Base-by-base conservation (phyloP, 1,284 basidiomycete species). In the Ceraceosorus bombacis region DNA sequence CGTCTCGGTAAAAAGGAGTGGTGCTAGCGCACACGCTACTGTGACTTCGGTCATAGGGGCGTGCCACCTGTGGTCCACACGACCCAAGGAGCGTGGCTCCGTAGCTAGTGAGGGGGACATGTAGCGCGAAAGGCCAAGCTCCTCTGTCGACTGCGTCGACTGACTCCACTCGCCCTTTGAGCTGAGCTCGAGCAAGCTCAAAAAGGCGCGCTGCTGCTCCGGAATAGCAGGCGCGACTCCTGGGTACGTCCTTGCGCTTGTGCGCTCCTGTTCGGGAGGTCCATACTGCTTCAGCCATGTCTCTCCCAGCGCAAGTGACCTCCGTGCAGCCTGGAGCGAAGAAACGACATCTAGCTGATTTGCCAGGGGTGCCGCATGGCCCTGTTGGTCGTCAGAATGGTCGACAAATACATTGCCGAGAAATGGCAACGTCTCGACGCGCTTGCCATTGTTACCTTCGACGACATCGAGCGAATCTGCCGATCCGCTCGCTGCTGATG, bases 71-170 rank as follows among this genome's bases (percentile, higher is more conserved):
- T 59, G 58, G 46, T 66, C 63, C 48, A 66, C 52, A 37, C 68
- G 66, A 51, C 72, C 71, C 13, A 74, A 63, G 37, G 59, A 62
- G 53, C 62, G 65, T 1, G 69, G 58, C 57, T 74, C 72, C 27
- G 71, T 59, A 39, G 60, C 59, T 43, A 71, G 62, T 15, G 72
- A 74, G 1, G 58, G 56, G 39, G 60, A 43, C 60, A 73, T 65
- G 53, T 66, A 54, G 37, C 41, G 39, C 8, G 55, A 40, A 12
- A 58, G 6, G 6, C 12, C 39, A 15, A 12, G 15, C 36, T n/a
- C 38, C n/a, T 36, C 15, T 27, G 27, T 27, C 27, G 27, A 27
- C 27, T 27, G 27, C 27, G 27, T 27, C 27, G 27, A 27, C 27
- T 27, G 27, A 27, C 27, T 27, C 27, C 27, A 27, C 41, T 46